A percentile compares a stretch with the other conserved stretches of the same genome.
Conservation (phyloP, 352 stramenopile genomes). For the Phytophthora citricola region DNA sequence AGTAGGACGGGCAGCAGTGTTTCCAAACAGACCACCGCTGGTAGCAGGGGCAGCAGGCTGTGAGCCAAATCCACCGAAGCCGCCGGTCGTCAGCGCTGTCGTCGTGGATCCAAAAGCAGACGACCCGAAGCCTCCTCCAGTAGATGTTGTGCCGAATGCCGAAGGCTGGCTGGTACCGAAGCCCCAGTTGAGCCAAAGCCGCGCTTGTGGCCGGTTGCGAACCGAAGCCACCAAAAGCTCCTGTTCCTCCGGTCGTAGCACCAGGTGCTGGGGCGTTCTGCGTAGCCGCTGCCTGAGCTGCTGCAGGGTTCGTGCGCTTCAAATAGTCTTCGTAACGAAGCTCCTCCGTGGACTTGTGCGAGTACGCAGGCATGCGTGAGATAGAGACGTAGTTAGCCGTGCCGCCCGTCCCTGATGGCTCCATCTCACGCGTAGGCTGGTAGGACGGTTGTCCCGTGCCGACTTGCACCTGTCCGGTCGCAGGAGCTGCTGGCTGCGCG, state of each 20-base stretch:
- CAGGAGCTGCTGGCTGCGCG: conserved; percentile 24
- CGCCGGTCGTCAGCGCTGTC: conserved; percentile 23
- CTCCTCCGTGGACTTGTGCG: conserved; percentile 81
- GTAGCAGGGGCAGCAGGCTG: conserved; percentile 41
- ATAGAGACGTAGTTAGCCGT: conserved; percentile 75
- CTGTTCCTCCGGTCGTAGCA: conserved; percentile 40
- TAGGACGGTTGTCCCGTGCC: conserved; percentile 80
- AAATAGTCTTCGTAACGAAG: conserved; percentile 83
- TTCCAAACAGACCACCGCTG: conserved; percentile 49
- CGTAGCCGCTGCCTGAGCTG: conserved; percentile 48
- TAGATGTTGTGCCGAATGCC: conserved; percentile 47
- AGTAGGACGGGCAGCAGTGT: conserved; percentile 22
- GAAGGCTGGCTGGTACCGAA: conserved; percentile 43
- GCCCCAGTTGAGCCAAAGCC: conserved; percentile 45
- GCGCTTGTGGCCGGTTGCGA: conserved; percentile 38
- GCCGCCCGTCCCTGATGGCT: conserved; percentile 61
- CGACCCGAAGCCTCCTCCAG: conserved; percentile 42
- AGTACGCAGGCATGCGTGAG: conserved; percentile 70
- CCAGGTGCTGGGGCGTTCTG: conserved; percentile 50
- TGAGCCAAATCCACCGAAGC: conserved; percentile 65
- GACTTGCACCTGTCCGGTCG: conserved; percentile 51
- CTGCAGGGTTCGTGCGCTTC: conserved; percentile 72
- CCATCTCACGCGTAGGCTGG: conserved; percentile 66
- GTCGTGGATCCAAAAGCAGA: conserved; percentile 46
- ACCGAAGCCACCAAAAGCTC: conserved; percentile 57